Conservation (phyloP, 2,329 filamentous ascomycete genomes). For the Drechslera avenae region DNA sequence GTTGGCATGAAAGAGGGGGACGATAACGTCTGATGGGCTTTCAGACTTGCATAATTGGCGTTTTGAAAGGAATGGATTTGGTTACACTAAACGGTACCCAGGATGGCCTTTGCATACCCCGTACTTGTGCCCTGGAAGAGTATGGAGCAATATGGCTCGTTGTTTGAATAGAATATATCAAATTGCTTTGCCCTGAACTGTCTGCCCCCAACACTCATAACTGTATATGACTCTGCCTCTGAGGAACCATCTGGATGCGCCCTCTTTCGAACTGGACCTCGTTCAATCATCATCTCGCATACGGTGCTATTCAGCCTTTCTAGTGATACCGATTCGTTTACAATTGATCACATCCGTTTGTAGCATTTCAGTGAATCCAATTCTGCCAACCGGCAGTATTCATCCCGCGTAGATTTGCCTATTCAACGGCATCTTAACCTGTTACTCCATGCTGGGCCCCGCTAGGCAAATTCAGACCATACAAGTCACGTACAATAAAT, state of each 20-base stretch:
- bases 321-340: constrained; percentile 12
- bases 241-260: constrained; percentile 40
- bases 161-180: neutral
- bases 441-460: constrained; percentile 17
- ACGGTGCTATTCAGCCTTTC: constrained; percentile 22
- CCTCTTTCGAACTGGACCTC: constrained; percentile 41
- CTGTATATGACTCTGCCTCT: constrained; percentile 42
- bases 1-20: constrained; percentile 50
- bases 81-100: constrained; percentile 9
- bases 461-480: neutral
- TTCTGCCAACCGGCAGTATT: too few relatives aligned
- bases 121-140: constrained; percentile 23
- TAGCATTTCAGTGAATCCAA: too few relatives aligned
- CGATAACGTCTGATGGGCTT: constrained; percentile 39
- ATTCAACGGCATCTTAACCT: constrained; percentile 23
- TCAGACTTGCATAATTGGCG: constrained; percentile 35
- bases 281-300: constrained; percentile 32
- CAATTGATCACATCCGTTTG: constrained; percentile 6
- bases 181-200: neutral
- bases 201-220: constrained; percentile 39
- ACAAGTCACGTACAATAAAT: too few relatives aligned
- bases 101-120: constrained; percentile 6
- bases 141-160: constrained; percentile 6
- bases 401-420: constrained; percentile 13
- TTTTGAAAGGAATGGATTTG: constrained; percentile 26